Evolutionary conservation across 495 filamentous ascomycete species (phyloP), one percentile per base, ranked within the genome.

Genomic region (Penicillium herquei): DNA sequence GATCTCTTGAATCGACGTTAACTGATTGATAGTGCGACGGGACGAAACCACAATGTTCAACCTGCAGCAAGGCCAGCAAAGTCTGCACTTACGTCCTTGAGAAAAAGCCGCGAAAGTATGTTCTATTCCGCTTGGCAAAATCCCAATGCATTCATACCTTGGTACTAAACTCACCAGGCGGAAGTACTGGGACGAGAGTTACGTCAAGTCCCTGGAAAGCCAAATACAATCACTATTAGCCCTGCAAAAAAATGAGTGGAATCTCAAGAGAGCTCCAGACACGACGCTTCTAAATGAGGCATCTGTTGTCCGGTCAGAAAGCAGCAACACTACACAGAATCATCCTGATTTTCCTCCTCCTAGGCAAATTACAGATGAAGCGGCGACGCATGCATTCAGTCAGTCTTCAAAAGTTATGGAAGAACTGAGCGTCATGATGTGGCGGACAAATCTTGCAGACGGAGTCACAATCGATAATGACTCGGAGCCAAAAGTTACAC

Each of bases 101-200:
- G n/a, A 16, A 13, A 8, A 52, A 52, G 18, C 4, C 42, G 1
- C 18, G 42, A 26, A 44, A 44, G 42, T 44, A 21, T 5, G 42
- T 44, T 10, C 21, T 13, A 37, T 13, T 13, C 7, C 9, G 31
- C 26, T 33, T 1, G 12, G 17, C 10, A 32, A 13, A 18, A 51
- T 26, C 21, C 21, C 21, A 26, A 26, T 26, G 4, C 21, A 26
- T 26, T 26, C 21, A 26, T 26, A n/a, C n/a, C n/a, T 3, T 14
- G 30, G 32, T 51, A 17, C 41, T 33, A 5, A 16, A 42, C 18
- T 11, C 9, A 10, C 8, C 39, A 56, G 54, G 17, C 54, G 54
- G 13, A 56, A 56, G 31, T 56, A 56, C 39, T 56, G 54, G 54
- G 54, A 56, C 12, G 54, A 56, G 18, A 31, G 35, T n/a, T 56